Conservation (phyloP, 305 asterid species). For the Nicotiana rustica region DNA sequence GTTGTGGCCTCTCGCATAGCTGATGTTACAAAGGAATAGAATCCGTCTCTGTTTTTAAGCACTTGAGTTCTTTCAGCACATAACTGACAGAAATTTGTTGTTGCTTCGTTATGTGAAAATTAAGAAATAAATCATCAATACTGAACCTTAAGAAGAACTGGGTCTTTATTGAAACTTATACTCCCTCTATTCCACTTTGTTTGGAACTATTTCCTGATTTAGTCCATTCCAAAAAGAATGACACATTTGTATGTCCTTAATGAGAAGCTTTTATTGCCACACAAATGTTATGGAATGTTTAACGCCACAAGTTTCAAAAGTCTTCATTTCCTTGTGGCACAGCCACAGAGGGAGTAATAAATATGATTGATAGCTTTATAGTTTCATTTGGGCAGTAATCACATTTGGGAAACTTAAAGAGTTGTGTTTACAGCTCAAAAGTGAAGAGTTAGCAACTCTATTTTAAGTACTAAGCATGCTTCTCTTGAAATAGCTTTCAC, state of each 20-base stretch:
- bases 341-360: no score
- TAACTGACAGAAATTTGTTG: neutral
- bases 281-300: no score
- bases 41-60: neutral
- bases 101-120: neutral
- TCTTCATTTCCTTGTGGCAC: no score
- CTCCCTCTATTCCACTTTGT: no score
- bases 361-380: neutral
- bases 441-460: constrained; percentile 9
- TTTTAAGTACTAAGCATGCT: constrained; percentile 9
- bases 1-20: neutral
- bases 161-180: neutral
- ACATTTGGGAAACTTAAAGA: neutral
- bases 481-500: neutral
- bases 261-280: no score
- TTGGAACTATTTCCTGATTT: no score
- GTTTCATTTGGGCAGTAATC: neutral
- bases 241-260: no score
- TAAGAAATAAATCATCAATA: neutral
- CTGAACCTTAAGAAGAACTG: neutral
- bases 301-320: no score
- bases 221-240: no score
- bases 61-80: neutral
- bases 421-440: constrained; percentile 13
- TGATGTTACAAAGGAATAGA: neutral